Base-by-base conservation (phyloP, 768 basidiomycete genomes). In the Phylloporus arenicola region DNA sequence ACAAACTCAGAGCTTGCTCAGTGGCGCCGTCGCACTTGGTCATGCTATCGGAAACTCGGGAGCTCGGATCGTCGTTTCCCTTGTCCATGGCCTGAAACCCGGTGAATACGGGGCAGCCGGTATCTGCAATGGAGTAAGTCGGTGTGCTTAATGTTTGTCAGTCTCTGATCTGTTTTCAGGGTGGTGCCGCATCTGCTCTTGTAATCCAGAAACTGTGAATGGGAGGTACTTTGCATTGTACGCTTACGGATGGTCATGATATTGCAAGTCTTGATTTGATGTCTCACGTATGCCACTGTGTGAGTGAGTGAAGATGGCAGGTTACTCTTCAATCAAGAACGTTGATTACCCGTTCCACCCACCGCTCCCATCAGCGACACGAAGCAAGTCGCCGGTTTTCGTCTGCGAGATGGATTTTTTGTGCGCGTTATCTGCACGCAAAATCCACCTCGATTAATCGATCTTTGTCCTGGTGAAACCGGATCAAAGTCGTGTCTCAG, bases 1-100 rank as follows among this genome's bases (percentile, higher is more conserved):
- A 14, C 38, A 43, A 20, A 48, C 16, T 57, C 42, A 56, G 47
- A 30, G 37, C 2, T 53, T 55, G 58, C 41, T 68, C 61, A 95
- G 94, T 68, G 95, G 95, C 70, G 95, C 92, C 44, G 95, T 98
- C 56, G 89, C 95, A 47, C 84, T 97, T 43, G 94, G 94, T 29
- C 87, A 97, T 68, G 92, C 95, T 39, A 92, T 98, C 64, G 95
- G 95, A 52, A 97, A 91, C 70, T 96, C 92, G 34, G 95, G 95
- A 17, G 81, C 89, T 42, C 86, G 95, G 45, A 97, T 98, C 71
- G 77, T 97, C 43, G 94, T 98, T 24, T 89, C 95, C 6, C 80
- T 98, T 17, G 75, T 91, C 4, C 93, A 97, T 65, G 82, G 86
- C n/a, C 81, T 97, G 57, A 85, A 95, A 75, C 68, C 84, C 3